Evolutionary conservation across 2,329 filamentous ascomycete species (phyloP).

Genomic region (Neofusicoccum laricinum): DNA sequence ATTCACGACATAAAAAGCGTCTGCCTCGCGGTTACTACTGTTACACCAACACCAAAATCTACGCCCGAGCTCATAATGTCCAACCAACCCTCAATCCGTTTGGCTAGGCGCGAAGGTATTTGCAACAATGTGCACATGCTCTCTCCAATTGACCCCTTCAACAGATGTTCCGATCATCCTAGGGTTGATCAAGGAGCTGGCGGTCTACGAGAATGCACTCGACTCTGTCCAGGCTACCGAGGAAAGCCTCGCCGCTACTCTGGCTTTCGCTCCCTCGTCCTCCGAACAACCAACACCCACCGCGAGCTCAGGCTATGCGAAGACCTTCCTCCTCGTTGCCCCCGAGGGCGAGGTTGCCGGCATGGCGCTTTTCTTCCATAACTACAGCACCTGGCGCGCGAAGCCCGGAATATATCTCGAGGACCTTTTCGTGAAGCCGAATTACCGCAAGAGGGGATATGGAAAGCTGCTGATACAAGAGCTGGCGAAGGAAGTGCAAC

Average conservation of each 20-base stretch:
- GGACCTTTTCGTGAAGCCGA: constrained; percentile 78
- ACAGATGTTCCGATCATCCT: constrained; percentile 81
- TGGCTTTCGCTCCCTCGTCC: constrained; percentile 66
- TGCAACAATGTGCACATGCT: neutral
- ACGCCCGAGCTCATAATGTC: neutral
- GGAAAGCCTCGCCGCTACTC: constrained; percentile 66
- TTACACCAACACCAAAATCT: neutral
- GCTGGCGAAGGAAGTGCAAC: constrained; percentile 74
- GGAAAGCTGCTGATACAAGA: constrained; percentile 71
- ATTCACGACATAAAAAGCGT: neutral
- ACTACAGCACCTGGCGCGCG: constrained; percentile 92
- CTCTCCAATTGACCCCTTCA: neutral
- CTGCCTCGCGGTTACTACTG: no score
- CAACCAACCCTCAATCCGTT: constrained; percentile 45
- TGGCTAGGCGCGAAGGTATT: constrained; percentile 60
- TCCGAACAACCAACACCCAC: neutral
- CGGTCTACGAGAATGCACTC: constrained; percentile 79
- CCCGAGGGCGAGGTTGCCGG: constrained; percentile 54
- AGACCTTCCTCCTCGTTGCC: constrained; percentile 63
- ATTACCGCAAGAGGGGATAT: constrained; percentile 72
- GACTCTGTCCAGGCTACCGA: constrained; percentile 75
- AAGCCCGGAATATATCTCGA: constrained; percentile 87
- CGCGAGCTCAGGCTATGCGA: constrained; percentile 60
- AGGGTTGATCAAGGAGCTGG: constrained; percentile 76
- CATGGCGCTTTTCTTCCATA: constrained; percentile 92